Percentiles rank a stretch among this genome's conserved stretches.
Evolutionary conservation across 176 grass and related monocot genomes (phyloP).

Genomic region (Ananas comosus): DNA sequence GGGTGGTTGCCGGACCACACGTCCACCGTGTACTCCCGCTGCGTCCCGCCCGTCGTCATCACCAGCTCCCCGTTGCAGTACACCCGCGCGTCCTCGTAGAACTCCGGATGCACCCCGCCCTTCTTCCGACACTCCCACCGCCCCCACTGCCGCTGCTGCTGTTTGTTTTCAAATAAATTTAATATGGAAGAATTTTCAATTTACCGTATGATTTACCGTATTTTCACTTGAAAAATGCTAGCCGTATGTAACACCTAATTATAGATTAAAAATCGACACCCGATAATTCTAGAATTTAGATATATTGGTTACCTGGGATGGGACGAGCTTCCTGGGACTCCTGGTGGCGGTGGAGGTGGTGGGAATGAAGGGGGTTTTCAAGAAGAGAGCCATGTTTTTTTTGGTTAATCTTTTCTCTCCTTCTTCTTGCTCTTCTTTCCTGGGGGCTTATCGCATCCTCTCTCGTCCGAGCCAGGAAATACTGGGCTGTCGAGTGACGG

Average conservation of each 20-base stretch:
- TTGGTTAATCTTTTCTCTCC: not conserved
- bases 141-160: constrained; percentile 20
- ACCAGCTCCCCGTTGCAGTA: constrained; percentile 95
- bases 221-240: too few relatives aligned
- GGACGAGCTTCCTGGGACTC: constrained; percentile 16
- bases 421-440: not conserved
- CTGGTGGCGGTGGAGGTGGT: constrained; percentile 17
- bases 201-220: too few relatives aligned
- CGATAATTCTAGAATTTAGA: too few relatives aligned
- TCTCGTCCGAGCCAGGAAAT: not conserved
- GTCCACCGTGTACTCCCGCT: constrained; percentile 76
- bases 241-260: too few relatives aligned
- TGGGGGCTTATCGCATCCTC: not conserved
- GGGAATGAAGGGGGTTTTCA: constrained; percentile 55
- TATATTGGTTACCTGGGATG: constrained; percentile 34
- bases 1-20: constrained; percentile 98
- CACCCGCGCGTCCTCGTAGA: constrained; percentile 82
- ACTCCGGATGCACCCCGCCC: constrained; percentile 71
- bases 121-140: constrained; percentile 79
- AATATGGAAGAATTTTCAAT: not conserved
- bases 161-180: not conserved
- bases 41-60: constrained; percentile 84
- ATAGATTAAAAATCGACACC: too few relatives aligned
- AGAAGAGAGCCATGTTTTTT: constrained; percentile 57
- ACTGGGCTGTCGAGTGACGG: not conserved